Base-by-base conservation (phyloP, 2,329 filamentous ascomycete genomes). In the Aspergillus fischeri region DNA sequence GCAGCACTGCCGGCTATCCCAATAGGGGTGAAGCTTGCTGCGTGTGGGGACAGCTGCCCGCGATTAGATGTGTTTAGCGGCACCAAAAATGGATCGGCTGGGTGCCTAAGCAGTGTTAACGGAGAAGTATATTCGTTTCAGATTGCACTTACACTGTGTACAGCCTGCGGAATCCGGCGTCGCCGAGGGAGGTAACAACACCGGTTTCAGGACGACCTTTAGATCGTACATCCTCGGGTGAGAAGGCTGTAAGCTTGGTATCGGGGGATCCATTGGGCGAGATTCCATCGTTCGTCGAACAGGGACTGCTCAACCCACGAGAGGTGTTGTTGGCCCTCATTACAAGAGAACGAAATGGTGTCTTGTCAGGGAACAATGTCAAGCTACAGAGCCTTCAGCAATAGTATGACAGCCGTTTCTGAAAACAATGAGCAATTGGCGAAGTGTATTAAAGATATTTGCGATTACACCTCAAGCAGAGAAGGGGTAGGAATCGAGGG, bases 241-340 rank as follows among this genome's bases (percentile, higher is more conserved):
- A 89, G 67, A 88, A 88, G 5, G 81, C 75, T 4, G 86, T 86
- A 45, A 87, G 63, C 51, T 81, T 82, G 7, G 86, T 88, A 57
- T 87, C 85, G 0, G 87, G 86, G 5, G 87, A 89, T 17, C 81
- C 82, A 63, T 84, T 81, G 66, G 79, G 81, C 10, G 86, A 87
- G 52, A 83, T 82, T 32, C 78, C 78, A 21, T 75, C 78, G 49
- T 79, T 81, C 17, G 73, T 73, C 38, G 74, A 75, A 49, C 64
- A 67, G 32, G 74, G 72, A 60, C 74, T 77, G 60, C 71, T 73
- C 51, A 70, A 62, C 55, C 64, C 60, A 52, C 62, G 67, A 59
- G 67, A 66, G 52, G 63, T 67, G 35, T 63, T 61, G 54, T 63
- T 65, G 49, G 63, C 52, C 51, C 62, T 68, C 70, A 70, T 71